Conservation (phyloP, 257 asterid genomes). For the Nyctanthes arbortristis region DNA sequence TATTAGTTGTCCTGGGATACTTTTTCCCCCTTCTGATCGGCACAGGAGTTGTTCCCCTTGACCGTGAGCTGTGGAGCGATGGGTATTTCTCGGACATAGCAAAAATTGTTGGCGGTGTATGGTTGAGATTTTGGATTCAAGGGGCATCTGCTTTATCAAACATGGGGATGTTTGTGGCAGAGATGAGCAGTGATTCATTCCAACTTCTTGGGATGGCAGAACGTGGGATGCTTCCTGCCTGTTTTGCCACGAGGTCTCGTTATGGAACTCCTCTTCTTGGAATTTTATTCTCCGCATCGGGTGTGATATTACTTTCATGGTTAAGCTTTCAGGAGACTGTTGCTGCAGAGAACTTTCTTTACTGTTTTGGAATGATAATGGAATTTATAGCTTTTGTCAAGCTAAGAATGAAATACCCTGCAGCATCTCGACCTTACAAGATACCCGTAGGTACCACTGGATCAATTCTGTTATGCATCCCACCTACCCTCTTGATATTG, state of each 20-base stretch:
- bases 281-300: constrained; percentile 61
- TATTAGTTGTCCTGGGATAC: constrained; percentile 51
- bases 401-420: constrained; percentile 56
- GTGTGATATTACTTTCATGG: constrained; percentile 61
- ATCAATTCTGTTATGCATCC: constrained; percentile 47
- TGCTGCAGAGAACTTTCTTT: constrained; percentile 63
- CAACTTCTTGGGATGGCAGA: constrained; percentile 80
- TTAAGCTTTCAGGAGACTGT: constrained; percentile 78
- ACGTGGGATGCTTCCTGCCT: constrained; percentile 59
- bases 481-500: constrained; percentile 47
- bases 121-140: constrained; percentile 66
- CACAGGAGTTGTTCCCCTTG: constrained; percentile 55
- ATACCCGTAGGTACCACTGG: constrained; percentile 54
- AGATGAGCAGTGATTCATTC: constrained; percentile 75
- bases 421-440: constrained; percentile 53
- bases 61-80: constrained; percentile 60
- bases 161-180: constrained; percentile 76
- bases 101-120: constrained; percentile 59
- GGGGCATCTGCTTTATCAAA: constrained; percentile 71
- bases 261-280: constrained; percentile 59
- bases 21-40: constrained; percentile 63
- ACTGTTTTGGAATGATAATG: constrained; percentile 69
- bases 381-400: constrained; percentile 65
- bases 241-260: constrained; percentile 50
- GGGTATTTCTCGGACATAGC: constrained; percentile 70